These are phyloP conservation scores for Karstenula rhodostoma DNA, from an alignment of 2,329 filamentous ascomycete genomes.

Conservation along the genomic window DNA sequence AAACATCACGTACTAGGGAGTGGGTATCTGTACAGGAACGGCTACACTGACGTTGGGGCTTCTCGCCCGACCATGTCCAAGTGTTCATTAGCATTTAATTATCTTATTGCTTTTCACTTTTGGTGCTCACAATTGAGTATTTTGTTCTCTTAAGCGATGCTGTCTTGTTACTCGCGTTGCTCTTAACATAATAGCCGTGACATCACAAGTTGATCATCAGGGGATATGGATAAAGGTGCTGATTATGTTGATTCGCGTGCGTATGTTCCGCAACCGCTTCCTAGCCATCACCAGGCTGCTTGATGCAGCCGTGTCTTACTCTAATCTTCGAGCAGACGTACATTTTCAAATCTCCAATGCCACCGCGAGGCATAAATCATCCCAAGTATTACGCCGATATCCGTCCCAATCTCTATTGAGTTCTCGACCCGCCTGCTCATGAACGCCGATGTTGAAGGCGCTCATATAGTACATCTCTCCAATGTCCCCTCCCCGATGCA, in stretches of 20 bases:
- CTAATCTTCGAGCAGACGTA: background rate
- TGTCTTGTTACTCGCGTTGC: too few species aligned
- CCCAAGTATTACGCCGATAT: conserved; percentile 5
- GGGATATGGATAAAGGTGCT: background rate
- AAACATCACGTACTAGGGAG: background rate
- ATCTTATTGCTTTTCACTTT: background rate
- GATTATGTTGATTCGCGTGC: conserved; percentile 6
- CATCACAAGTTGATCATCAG: too few species aligned
- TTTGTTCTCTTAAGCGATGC: too few species aligned
- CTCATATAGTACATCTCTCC: conserved; percentile 35
- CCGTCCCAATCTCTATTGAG: conserved; percentile 11
- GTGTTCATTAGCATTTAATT: conserved; percentile 3
- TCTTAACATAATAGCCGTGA: too few species aligned
- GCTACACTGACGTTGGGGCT: conserved; percentile 1
- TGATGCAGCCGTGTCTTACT: background rate
- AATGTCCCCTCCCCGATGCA: conserved; percentile 49
- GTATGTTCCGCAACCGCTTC: conserved; percentile 5
- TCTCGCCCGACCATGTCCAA: background rate
- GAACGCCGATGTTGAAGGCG: conserved; percentile 53
- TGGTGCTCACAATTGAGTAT: too few species aligned
- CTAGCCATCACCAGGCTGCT: conserved; percentile 1
- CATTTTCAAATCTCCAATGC: background rate
- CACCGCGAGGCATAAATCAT: background rate
- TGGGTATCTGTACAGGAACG: background rate
- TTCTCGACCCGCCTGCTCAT: conserved; percentile 23